Conservation (phyloP, 2,329 filamentous ascomycete genomes). For the Cercospora berteroae region DNA sequence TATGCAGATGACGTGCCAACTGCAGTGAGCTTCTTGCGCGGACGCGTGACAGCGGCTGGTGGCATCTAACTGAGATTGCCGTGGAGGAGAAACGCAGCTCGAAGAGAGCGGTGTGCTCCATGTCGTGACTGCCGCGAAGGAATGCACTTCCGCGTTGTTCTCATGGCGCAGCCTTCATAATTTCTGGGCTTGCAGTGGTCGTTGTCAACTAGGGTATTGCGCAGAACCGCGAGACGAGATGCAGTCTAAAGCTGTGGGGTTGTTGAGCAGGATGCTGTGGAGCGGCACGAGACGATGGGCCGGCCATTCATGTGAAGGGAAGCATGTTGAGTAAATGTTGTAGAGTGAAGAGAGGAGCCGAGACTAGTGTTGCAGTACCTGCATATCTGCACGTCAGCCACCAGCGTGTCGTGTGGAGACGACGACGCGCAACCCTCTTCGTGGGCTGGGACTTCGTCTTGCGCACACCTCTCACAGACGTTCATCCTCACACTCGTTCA, state of each 20-base stretch:
- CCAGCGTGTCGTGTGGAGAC: constrained; percentile 1
- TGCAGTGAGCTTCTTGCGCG: constrained; percentile 3
- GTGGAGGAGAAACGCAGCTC: background rate
- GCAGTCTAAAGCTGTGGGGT: background rate
- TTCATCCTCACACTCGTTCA: background rate
- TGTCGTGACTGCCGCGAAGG: background rate
- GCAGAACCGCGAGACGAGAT: background rate
- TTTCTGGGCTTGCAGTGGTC: background rate
- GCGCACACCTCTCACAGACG: background rate
- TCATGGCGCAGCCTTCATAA: background rate
- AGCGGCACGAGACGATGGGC: background rate
- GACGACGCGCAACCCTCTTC: constrained; percentile 7
- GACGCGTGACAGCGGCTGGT: background rate
- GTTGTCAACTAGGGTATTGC: background rate
- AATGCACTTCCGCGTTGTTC: background rate
- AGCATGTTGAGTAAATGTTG: background rate
- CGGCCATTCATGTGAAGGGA: background rate
- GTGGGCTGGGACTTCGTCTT: background rate
- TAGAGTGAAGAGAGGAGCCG: background rate
- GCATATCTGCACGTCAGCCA: constrained; percentile 1
- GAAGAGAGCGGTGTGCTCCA: background rate
- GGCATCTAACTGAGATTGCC: background rate
- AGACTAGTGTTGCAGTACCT: background rate
- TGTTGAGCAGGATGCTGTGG: background rate
- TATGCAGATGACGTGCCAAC: background rate